Conservation (phyloP, 305 asterid genomes). For the Fraxinus baroniana region DNA sequence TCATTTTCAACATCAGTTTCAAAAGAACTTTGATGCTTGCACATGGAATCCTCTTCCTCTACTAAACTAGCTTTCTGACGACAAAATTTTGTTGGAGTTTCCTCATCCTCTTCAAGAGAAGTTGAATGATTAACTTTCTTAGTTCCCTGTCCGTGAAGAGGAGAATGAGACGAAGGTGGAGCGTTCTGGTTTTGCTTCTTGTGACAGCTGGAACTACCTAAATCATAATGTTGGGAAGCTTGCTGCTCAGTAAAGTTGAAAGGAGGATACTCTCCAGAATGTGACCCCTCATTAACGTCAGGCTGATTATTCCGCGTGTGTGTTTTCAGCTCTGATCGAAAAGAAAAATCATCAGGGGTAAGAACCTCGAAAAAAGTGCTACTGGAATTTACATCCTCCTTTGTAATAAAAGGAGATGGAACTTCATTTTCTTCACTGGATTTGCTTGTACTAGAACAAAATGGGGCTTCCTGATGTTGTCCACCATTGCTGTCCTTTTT, state of each 20-base stretch:
- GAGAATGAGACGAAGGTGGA: constrained; percentile 20
- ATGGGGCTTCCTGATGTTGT: constrained; percentile 24
- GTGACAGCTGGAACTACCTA: constrained; percentile 29
- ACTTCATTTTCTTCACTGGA: constrained; percentile 30
- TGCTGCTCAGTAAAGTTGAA: constrained; percentile 17
- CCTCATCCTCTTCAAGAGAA: constrained; percentile 17
- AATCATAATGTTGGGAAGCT: constrained; percentile 25
- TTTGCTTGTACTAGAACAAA: constrained; percentile 22
- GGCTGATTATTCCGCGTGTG: constrained; percentile 7
- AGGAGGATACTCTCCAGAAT: constrained; percentile 23
- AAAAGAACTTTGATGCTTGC: constrained; percentile 20
- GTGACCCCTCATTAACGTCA: constrained; percentile 16
- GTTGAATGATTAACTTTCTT: constrained; percentile 19
- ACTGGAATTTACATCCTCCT: constrained; percentile 22
- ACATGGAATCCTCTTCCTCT: background rate
- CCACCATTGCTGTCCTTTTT: constrained; percentile 25
- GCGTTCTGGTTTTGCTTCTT: constrained; percentile 18
- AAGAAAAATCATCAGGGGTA: constrained; percentile 7
- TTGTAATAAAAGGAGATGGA: constrained; percentile 21
- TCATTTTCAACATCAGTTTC: constrained; percentile 20
- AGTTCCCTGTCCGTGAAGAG: constrained; percentile 18
- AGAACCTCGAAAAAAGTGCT: constrained; percentile 20
- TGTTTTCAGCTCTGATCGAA: constrained; percentile 8
- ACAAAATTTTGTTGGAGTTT: background rate
- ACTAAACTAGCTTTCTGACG: background rate